Evolutionary conservation across 2,329 filamentous ascomycete species (phyloP).

Genomic region (Aureobasidium vineae): DNA sequence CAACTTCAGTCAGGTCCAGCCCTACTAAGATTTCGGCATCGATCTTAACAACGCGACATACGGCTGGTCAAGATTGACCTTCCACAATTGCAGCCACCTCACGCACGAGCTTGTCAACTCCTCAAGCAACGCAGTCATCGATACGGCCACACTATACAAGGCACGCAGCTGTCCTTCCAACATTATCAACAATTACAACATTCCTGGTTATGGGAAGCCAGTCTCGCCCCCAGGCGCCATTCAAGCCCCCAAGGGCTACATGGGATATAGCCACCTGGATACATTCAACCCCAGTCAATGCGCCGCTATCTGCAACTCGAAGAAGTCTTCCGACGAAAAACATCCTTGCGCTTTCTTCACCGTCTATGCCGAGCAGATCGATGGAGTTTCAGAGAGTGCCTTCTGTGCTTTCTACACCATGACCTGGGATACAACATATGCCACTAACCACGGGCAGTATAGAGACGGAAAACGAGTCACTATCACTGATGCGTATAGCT

Average conservation of each 20-base stretch:
- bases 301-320: neutral
- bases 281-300: neutral
- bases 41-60: neutral
- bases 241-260: neutral
- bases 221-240: neutral
- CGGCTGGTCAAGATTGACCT: neutral
- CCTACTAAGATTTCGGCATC: neutral
- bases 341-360: neutral
- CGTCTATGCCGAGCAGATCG: neutral
- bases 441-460: neutral
- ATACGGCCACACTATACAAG: neutral
- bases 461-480: neutral
- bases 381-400: neutral
- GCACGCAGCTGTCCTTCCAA: neutral
- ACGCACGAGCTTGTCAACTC: neutral
- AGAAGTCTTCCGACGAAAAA: neutral
- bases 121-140: neutral
- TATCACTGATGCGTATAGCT: neutral
- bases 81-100: neutral
- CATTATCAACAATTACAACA: neutral
- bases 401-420: neutral
- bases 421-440: neutral
- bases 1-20: neutral
- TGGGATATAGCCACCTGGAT: neutral
- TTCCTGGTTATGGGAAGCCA: neutral